Conservation (phyloP, 2,329 filamentous ascomycete genomes). For the Byssochlamys sp. region DNA sequence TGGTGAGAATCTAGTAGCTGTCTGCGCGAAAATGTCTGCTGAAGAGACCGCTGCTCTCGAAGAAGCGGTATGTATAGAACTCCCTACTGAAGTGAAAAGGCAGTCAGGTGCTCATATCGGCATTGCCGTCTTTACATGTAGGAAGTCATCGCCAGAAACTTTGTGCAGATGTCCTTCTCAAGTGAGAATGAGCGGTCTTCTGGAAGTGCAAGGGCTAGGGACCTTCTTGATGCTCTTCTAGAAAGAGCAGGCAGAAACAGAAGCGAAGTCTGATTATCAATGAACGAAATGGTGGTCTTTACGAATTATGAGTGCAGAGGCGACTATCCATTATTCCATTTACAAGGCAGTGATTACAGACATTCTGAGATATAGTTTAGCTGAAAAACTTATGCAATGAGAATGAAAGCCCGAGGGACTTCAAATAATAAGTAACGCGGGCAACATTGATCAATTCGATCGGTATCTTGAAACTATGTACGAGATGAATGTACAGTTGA, state of each 20-base stretch:
- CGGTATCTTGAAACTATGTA: not conserved
- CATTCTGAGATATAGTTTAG: not conserved
- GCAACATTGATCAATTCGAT: not conserved
- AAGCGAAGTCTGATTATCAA: not conserved
- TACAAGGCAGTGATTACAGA: not conserved
- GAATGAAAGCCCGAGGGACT: not conserved
- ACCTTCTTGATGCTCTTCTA: not conserved
- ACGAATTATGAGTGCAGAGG: not conserved
- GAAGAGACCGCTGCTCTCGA: conserved; percentile 58
- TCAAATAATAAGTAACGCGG: not conserved
- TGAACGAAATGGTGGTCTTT: not conserved
- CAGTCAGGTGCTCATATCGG: not conserved
- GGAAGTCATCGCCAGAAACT: conserved; percentile 50
- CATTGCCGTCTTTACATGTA: conserved; percentile 5
- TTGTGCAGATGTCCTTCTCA: conserved; percentile 41
- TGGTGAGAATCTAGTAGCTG: conserved; percentile 66
- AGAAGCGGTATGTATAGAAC: conserved; percentile 45
- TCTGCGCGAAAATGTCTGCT: conserved; percentile 58
- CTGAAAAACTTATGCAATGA: not conserved
- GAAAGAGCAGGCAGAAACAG: not conserved
- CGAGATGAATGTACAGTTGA: conserved; percentile 14
- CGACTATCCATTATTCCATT: not conserved
- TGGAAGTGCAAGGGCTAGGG: not conserved
- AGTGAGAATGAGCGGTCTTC: not conserved
- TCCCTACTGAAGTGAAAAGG: not conserved